Conservation (phyloP, 2,329 filamentous ascomycete genomes). For the Aspergillus hiratsukae region DNA sequence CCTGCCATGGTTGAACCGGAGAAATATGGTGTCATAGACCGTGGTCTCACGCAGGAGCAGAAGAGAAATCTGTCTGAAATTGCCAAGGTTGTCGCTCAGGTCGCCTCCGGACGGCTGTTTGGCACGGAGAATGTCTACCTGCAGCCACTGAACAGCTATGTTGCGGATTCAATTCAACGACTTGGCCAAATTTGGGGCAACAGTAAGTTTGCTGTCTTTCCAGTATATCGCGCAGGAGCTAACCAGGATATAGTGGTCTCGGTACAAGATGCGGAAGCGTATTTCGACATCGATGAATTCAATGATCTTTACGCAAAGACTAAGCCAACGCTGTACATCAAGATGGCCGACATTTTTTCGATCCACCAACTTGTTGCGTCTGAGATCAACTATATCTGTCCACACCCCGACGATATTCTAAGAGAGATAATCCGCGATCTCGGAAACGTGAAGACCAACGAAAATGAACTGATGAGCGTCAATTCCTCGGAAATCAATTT, state of each 20-base stretch:
- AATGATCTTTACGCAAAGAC: slow-evolving; percentile 96
- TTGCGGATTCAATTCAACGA: slow-evolving; percentile 77
- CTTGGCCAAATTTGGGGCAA: slow-evolving; percentile 70
- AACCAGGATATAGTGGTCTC: slow-evolving; percentile 59
- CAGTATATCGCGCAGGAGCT: slow-evolving; percentile 18
- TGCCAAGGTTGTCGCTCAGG: slow-evolving; percentile 83
- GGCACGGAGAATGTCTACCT: slow-evolving; percentile 93
- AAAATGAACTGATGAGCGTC: slow-evolving; percentile 84
- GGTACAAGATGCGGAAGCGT: slow-evolving; percentile 79
- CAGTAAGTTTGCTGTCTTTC: slow-evolving; percentile 37
- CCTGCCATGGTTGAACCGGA: slow-evolving; percentile 86
- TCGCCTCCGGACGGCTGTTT: slow-evolving; percentile 83
- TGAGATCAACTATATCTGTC: slow-evolving; percentile 73
- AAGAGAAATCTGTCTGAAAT: slow-evolving; percentile 90
- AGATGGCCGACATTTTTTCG: slow-evolving; percentile 94
- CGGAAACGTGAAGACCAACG: slow-evolving; percentile 93
- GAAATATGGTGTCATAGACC: slow-evolving; percentile 87
- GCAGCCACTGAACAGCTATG: slow-evolving; percentile 88
- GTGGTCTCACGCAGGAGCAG: slow-evolving; percentile 80
- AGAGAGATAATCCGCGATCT: slow-evolving; percentile 90
- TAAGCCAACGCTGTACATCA: slow-evolving; percentile 98
- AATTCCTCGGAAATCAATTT: slow-evolving; percentile 86
- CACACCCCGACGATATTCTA: slow-evolving; percentile 76
- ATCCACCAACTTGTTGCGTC: slow-evolving; percentile 83
- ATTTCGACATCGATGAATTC: slow-evolving; percentile 98